These are phyloP conservation scores for Solanum neorickii DNA, from an alignment of 257 asterid genomes.

Conservation along the genomic window DNA sequence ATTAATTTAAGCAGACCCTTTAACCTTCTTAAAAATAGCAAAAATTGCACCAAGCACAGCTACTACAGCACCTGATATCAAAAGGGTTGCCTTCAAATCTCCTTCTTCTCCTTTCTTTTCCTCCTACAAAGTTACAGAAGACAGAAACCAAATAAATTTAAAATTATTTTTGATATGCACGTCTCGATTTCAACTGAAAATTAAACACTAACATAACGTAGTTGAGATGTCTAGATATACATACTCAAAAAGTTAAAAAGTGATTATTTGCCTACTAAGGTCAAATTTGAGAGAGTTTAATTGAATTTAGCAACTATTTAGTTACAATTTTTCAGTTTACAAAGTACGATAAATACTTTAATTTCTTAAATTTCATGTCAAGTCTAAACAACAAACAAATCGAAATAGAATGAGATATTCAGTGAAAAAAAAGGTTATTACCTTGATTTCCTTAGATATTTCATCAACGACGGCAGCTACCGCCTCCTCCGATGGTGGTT, in stretches of 20 bases:
- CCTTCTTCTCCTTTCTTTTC: slow-evolving; percentile 8
- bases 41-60: slow-evolving; percentile 46
- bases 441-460: neutral
- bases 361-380: neutral
- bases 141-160: neutral
- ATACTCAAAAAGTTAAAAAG: neutral
- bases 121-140: neutral
- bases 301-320: neutral
- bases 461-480: neutral
- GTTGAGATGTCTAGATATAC: neutral
- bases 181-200: neutral
- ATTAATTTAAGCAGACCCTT: slow-evolving; percentile 4
- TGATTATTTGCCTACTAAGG: neutral
- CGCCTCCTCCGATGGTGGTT: neutral
- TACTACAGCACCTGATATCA: slow-evolving; percentile 37
- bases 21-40: slow-evolving; percentile 32
- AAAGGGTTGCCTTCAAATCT: slow-evolving; percentile 19
- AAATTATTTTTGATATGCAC: neutral
- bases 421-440: neutral
- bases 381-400: neutral
- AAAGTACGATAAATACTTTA: neutral
- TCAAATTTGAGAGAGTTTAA: neutral
- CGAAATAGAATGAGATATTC: neutral
- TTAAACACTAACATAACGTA: neutral
- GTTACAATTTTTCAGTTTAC: neutral